A percentile compares a stretch with the other conserved stretches of the same genome.
Evolutionary conservation across 805 yeast genomes (phyloP).

Genomic region (Alloascoidea africana): DNA sequence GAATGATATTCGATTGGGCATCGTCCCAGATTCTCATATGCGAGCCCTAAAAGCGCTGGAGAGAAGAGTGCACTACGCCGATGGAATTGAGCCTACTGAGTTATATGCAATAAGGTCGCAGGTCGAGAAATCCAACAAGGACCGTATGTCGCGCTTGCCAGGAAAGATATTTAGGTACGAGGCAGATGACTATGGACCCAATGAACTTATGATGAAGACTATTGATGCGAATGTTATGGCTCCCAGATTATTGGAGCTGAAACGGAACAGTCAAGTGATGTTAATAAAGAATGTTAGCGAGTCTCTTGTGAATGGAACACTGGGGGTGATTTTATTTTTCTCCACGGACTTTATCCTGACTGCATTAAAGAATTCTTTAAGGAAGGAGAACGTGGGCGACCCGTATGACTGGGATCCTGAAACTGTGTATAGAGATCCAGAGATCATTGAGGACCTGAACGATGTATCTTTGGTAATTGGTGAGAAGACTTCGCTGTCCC

Average conservation of each 20-base stretch:
- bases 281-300: neutral
- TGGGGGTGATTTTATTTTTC: neutral
- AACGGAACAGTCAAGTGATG: neutral
- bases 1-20: constrained; percentile 58
- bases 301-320: neutral
- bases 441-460: neutral
- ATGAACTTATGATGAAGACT: neutral
- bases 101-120: constrained; percentile 60
- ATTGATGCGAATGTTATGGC: neutral
- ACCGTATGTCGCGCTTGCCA: constrained; percentile 21
- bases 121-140: constrained; percentile 50
- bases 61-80: constrained; percentile 33
- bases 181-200: neutral
- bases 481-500: neutral
- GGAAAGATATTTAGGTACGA: neutral
- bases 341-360: neutral
- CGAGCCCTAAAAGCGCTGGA: constrained; percentile 33
- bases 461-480: neutral
- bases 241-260: neutral
- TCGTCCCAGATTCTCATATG: constrained; percentile 30
- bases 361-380: neutral
- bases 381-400: neutral
- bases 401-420: neutral
- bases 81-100: constrained; percentile 59
- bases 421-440: neutral